Evolutionary conservation across 2,329 filamentous ascomycete genomes (phyloP).

Genomic region (Exophiala sideris): DNA sequence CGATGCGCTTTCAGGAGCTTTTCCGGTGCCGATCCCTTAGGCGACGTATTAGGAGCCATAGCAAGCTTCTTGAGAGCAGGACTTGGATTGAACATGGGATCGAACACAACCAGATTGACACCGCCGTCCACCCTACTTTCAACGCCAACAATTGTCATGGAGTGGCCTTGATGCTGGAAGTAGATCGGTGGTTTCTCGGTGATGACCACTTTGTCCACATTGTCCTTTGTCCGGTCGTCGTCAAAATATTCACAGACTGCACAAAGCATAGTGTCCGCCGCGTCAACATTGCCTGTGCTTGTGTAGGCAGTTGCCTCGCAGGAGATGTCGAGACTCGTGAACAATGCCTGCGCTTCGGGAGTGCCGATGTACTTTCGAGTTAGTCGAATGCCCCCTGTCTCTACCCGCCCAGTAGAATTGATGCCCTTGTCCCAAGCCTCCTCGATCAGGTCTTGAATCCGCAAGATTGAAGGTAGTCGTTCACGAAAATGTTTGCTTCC

Average conservation of each 20-base stretch:
- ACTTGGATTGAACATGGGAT: slow-evolving; percentile 75
- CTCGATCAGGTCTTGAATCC: slow-evolving; percentile 84
- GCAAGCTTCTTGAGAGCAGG: slow-evolving; percentile 58
- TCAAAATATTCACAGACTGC: slow-evolving; percentile 73
- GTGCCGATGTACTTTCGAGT: slow-evolving; percentile 96
- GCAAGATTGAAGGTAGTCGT: slow-evolving; percentile 69
- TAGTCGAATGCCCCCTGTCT: slow-evolving; percentile 83
- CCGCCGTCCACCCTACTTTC: slow-evolving; percentile 64
- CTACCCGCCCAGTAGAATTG: slow-evolving; percentile 67
- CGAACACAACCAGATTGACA: slow-evolving; percentile 75
- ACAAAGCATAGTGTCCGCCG: slow-evolving; percentile 58
- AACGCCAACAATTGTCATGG: slow-evolving; percentile 82
- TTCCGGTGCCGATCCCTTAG: slow-evolving; percentile 48
- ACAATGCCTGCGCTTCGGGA: slow-evolving; percentile 81
- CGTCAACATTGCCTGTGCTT: slow-evolving; percentile 45
- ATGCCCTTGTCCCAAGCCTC: slow-evolving; percentile 82
- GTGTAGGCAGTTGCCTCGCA: slow-evolving; percentile 62
- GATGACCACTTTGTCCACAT: slow-evolving; percentile 60
- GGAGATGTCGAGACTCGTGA: slow-evolving; percentile 65
- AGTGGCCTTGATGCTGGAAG: slow-evolving; percentile 84
- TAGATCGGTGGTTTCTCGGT: slow-evolving; percentile 82
- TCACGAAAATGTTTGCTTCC: slow-evolving; percentile 60
- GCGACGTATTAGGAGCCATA: slow-evolving; percentile 32
- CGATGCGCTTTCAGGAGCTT: slow-evolving; percentile 69
- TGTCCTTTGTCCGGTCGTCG: slow-evolving; percentile 41